These are phyloP conservation scores for Dactylellina cionopaga DNA, from an alignment of 2,329 filamentous ascomycete species.

Conservation along the genomic window DNA sequence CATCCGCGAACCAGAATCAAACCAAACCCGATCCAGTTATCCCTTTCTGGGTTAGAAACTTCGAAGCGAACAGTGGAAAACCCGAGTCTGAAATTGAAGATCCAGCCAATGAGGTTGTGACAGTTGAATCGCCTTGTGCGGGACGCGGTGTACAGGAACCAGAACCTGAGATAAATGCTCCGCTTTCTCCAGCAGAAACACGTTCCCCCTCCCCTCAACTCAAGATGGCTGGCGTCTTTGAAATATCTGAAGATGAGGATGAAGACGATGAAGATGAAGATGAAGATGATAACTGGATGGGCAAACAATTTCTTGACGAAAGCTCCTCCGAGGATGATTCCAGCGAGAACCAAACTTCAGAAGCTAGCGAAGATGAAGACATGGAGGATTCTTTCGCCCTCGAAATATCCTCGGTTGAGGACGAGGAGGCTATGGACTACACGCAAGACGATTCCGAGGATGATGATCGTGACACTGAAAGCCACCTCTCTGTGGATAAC, in stretches of 20 bases:
- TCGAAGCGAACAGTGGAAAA: conserved; percentile 1
- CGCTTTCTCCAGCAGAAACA: conserved; percentile 12
- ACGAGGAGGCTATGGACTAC: conserved; percentile 33
- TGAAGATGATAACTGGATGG: background rate
- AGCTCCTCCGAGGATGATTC: conserved; percentile 7
- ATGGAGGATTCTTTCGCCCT: conserved; percentile 37
- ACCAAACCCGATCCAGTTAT: conserved; percentile 13
- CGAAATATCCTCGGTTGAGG: conserved; percentile 35
- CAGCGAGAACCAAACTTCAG: conserved; percentile 1
- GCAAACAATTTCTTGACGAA: background rate
- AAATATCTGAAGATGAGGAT: conserved; percentile 32
- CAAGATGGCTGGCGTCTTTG: conserved; percentile 17
- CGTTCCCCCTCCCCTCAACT: conserved; percentile 32
- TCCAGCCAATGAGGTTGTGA: background rate
- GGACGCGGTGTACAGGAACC: background rate
- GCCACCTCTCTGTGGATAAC: background rate
- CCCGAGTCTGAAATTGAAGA: background rate
- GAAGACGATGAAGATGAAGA: conserved; percentile 10
- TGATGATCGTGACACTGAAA: conserved; percentile 47
- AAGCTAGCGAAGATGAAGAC: conserved; percentile 47
- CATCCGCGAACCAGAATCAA: background rate
- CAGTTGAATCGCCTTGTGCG: conserved; percentile 15
- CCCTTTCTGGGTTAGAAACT: conserved; percentile 42
- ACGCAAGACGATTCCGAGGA: conserved; percentile 26
- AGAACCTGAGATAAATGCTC: background rate